These are phyloP conservation scores for Phyllosticta capitalensis DNA, from an alignment of 2,329 filamentous ascomycete genomes.

Conservation along the genomic window DNA sequence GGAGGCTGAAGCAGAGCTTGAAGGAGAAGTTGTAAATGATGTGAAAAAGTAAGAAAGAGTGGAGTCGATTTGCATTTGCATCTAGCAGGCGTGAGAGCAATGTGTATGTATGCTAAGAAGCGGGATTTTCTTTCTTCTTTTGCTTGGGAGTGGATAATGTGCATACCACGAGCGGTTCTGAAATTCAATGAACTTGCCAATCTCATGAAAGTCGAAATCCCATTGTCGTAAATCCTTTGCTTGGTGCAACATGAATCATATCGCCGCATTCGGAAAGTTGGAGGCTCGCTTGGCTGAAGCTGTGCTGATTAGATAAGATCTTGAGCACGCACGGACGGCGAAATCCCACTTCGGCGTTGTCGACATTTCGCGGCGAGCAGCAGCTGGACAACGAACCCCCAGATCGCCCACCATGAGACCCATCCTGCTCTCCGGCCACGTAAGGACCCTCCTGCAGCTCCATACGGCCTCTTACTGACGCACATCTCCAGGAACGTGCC, in stretches of 20 bases:
- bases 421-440: conserved; percentile 90
- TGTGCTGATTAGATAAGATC: conserved; percentile 3
- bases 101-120: not conserved
- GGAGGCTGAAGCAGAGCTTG: conserved; percentile 69
- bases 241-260: too few relatives aligned
- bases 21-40: conserved; percentile 61
- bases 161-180: not conserved
- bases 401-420: conserved; percentile 63
- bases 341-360: conserved; percentile 10
- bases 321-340: conserved; percentile 2
- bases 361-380: conserved; percentile 10
- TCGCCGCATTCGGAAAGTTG: not conserved
- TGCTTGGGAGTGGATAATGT: not conserved
- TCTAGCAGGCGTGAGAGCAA: not conserved
- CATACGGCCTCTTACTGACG: conserved; percentile 17
- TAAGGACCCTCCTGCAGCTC: conserved; percentile 27
- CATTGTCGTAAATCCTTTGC: not conserved
- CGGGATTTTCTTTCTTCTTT: not conserved
- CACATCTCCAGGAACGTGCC: conserved; percentile 61
- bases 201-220: not conserved
- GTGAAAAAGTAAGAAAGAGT: not conserved
- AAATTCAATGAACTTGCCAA: not conserved
- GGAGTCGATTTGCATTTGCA: not conserved
- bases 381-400: conserved; percentile 7
- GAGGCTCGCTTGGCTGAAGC: not conserved